phyloP scores from a whole-genome alignment of 306 rosid genomes.

The Boehmeria nivea region DNA sequence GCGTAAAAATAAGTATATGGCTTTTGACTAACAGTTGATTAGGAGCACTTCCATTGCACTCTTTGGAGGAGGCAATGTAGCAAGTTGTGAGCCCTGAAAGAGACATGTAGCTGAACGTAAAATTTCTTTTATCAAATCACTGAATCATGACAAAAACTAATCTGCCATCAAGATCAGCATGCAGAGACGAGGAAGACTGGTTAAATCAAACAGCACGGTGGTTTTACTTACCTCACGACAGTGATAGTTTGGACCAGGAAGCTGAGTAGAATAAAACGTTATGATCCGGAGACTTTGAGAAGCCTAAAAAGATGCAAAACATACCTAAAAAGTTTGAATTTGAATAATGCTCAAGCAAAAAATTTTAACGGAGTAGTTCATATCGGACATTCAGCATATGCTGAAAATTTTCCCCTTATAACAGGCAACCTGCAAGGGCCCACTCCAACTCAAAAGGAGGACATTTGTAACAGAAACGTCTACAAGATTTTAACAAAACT shows the following conservation, averaged over 20 bases:
- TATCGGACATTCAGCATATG: background rate
- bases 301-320: conserved; percentile 35
- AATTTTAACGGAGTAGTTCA: background rate
- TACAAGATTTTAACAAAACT: no score
- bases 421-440: background rate
- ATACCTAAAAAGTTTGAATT: conserved; percentile 1
- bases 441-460: no score
- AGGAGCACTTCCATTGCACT: conserved; percentile 37
- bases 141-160: background rate
- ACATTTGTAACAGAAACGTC: no score
- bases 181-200: conserved; percentile 5
- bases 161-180: no score
- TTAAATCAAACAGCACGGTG: conserved; percentile 1
- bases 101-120: conserved; percentile 33
- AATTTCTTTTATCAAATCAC: conserved; percentile 9
- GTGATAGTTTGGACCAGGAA: conserved; percentile 91
- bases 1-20: background rate
- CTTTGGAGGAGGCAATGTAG: conserved; percentile 40
- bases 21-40: conserved; percentile 30
- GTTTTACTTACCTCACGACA: conserved; percentile 55
- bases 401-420: background rate
- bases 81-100: conserved; percentile 48
- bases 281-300: conserved; percentile 73
- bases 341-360: background rate
- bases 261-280: conserved; percentile 80